Conservation (phyloP, 2,329 filamentous ascomycete genomes). For the Pestalotiopsis sp. region DNA sequence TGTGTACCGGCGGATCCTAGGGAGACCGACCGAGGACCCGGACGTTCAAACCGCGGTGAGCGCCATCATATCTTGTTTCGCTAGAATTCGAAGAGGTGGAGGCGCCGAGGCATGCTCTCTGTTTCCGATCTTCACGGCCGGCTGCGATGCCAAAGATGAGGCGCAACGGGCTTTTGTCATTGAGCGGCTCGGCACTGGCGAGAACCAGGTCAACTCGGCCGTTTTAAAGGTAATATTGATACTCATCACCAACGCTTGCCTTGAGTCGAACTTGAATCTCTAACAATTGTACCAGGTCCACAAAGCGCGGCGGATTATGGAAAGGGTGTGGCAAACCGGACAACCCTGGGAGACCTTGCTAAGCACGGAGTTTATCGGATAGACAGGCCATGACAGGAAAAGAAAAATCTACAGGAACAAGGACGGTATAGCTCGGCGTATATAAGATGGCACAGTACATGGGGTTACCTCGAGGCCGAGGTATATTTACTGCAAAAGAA, state of each 20-base stretch:
- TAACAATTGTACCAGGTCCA: slow-evolving; percentile 45
- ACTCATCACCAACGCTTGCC: not conserved
- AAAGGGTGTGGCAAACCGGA: slow-evolving; percentile 70
- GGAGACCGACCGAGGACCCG: slow-evolving; percentile 56
- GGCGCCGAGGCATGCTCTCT: slow-evolving; percentile 75
- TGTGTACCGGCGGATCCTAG: slow-evolving; percentile 73
- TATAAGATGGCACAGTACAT: not conserved
- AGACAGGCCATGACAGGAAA: slow-evolving; percentile 11
- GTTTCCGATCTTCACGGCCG: slow-evolving; percentile 83
- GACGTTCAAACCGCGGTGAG: slow-evolving; percentile 66
- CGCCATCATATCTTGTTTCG: slow-evolving; percentile 65
- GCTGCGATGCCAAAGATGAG: slow-evolving; percentile 68
- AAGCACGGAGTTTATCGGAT: slow-evolving; percentile 70
- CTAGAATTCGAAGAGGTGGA: slow-evolving; percentile 65
- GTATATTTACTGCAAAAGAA: not conserved
- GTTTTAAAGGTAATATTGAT: slow-evolving; percentile 3
- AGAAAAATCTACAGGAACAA: slow-evolving; percentile 1
- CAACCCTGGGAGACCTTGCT: slow-evolving; percentile 71
- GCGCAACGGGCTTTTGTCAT: slow-evolving; percentile 63
- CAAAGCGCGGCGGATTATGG: slow-evolving; percentile 66
- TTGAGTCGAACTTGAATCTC: not conserved
- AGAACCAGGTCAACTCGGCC: slow-evolving; percentile 61
- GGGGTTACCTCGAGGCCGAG: not conserved
- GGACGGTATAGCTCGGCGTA: not conserved
- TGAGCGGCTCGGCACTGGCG: slow-evolving; percentile 67